Evolutionary conservation across 257 asterid genomes (phyloP).

Genomic region (Capsicum baccatum): DNA sequence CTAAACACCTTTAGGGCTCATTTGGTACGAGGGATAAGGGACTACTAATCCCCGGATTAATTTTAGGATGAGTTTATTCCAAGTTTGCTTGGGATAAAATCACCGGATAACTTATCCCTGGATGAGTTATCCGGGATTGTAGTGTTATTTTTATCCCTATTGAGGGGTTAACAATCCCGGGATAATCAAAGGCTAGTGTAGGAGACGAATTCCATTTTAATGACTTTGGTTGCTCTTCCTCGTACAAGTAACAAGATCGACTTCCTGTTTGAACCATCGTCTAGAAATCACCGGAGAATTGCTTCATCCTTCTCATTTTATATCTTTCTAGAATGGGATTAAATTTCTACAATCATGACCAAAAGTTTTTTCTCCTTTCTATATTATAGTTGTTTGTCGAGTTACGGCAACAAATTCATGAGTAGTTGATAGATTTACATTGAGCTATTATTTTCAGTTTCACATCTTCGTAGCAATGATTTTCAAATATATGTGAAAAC

Average conservation of each 20-base stretch:
- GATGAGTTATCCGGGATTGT: no score
- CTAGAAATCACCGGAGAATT: background rate
- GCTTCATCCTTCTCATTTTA: background rate
- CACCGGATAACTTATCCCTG: no score
- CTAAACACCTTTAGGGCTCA: background rate
- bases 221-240: background rate
- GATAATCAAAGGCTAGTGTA: background rate
- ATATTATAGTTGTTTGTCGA: background rate
- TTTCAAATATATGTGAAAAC: constrained; percentile 3
- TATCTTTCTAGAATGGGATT: background rate
- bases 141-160: no score
- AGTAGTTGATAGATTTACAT: constrained; percentile 1
- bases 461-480: constrained; percentile 1
- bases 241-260: background rate
- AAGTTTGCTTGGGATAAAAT: no score
- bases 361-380: background rate
- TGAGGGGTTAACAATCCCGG: no score
- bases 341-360: background rate
- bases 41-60: no score
- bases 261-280: background rate
- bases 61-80: no score
- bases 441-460: background rate
- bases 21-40: no score
- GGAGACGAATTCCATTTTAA: background rate
- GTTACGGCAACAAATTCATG: background rate